phyloP scores from a whole-genome alignment of 345 rosid species.

The Ricinus communis region DNA sequence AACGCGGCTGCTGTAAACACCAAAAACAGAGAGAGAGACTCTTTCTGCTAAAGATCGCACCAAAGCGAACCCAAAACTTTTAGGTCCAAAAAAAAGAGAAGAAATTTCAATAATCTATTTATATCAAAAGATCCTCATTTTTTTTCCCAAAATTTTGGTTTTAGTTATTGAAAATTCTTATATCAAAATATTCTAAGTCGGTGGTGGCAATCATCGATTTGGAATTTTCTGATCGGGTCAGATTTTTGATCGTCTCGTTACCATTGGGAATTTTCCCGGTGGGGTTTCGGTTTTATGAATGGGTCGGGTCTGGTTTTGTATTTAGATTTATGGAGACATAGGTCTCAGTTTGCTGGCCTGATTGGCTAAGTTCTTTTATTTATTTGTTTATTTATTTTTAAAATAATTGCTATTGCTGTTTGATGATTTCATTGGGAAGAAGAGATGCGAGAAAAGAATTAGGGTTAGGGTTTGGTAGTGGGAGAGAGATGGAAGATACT shows the following conservation, averaged over 20 bases:
- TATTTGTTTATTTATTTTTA: background rate
- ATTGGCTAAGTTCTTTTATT: background rate
- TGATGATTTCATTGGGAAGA: slow-evolving; percentile 34
- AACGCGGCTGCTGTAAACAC: slow-evolving; percentile 50
- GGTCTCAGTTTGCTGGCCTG: slow-evolving; percentile 8
- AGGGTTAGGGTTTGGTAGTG: slow-evolving; percentile 34
- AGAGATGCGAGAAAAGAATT: slow-evolving; percentile 36
- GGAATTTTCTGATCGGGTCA: slow-evolving; percentile 39
- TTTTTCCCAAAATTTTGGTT: background rate
- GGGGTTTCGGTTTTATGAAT: slow-evolving; percentile 33
- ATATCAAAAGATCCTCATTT: background rate
- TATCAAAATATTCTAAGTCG: background rate
- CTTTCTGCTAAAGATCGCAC: slow-evolving; percentile 44
- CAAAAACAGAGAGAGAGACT: slow-evolving; percentile 40
- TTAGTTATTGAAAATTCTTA: slow-evolving; percentile 8
- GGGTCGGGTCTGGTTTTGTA: slow-evolving; percentile 10
- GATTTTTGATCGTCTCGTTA: slow-evolving; percentile 24
- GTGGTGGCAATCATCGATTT: slow-evolving; percentile 10
- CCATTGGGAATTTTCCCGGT: slow-evolving; percentile 26
- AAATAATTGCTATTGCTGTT: background rate
- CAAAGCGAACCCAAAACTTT: slow-evolving; percentile 19
- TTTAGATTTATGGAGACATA: slow-evolving; percentile 8
- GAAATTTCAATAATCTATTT: background rate
- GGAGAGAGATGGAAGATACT: slow-evolving; percentile 37
- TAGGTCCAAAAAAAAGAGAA: background rate